Base-by-base conservation (phyloP, 1,284 basidiomycete genomes). In the Ganoderma multipileum region DNA sequence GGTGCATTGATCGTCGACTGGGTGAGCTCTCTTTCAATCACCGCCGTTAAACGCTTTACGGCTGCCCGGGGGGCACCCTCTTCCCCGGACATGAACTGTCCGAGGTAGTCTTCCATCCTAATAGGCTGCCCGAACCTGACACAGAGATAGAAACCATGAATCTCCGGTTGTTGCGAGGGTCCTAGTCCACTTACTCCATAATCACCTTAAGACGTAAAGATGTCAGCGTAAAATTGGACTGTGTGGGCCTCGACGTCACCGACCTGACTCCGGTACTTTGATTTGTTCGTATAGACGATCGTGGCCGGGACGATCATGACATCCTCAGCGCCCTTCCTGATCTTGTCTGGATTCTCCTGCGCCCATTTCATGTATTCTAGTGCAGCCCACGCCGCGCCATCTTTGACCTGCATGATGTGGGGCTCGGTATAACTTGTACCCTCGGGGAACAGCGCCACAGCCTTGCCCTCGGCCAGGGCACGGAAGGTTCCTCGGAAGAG, bases 381-480 rank as follows among this genome's bases (percentile, higher is more conserved):
- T 3, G 96, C 95, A 41, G 95, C 92, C 96, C 96, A 98, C 9
- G 95, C 90, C n/a, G 94, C 94, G 30, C 97, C 97, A 75, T 98
- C 95, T 79, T 99, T 99, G 76, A 99, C 88, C 70, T 95, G 92
- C 86, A 97, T 93, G 76, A 99, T 93, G 67, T 90, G 88, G 3
- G 96, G 95, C 76, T 97, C 94, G 0, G 96, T 98, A 77, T 94
- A 94, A 75, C 91, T 92, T 33, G 92, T 93, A 44, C 96, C 97
- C 80, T 99, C 97, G 1, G 97, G 97, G 78, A 99, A 99, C 52
- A 99, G 85, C 7, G 95, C 97, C 64, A 99, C 94, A 26, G 90
- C 92, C 70, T 92, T 88, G 28, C 92, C 94, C 20, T 84, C 83
- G 14, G 91, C 86, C 60, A 99, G 86, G 1, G 93, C 93, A 73